phyloP scores from a whole-genome alignment of 768 basidiomycete genomes.

The Amyloporia xantha region DNA sequence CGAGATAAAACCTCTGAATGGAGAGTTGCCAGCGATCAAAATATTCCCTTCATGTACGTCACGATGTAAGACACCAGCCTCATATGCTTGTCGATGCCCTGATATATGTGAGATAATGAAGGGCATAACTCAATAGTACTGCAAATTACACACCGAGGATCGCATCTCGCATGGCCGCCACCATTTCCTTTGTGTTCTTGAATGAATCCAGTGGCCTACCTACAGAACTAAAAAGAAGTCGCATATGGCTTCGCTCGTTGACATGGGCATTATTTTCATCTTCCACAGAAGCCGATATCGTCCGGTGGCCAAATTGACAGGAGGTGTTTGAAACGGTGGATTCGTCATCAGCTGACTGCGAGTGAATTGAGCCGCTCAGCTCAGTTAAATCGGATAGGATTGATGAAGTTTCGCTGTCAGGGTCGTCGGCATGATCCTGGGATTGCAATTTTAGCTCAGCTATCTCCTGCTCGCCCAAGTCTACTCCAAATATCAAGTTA shows the following conservation, averaged over 20 bases:
- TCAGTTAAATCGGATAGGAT: no score
- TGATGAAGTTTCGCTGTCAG: no score
- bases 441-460: no score
- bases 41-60: slow-evolving; percentile 17
- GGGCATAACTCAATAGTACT: neutral
- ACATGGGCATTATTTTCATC: neutral
- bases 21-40: slow-evolving; percentile 6
- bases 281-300: neutral
- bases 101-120: neutral
- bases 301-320: neutral
- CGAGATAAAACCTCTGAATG: neutral
- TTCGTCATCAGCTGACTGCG: no score
- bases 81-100: neutral
- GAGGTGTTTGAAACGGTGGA: no score
- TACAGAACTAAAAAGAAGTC: slow-evolving; percentile 3
- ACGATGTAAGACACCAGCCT: slow-evolving; percentile 11
- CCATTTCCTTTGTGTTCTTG: slow-evolving; percentile 7
- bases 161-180: slow-evolving; percentile 7
- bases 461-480: slow-evolving; percentile 1
- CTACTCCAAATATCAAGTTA: neutral
- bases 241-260: slow-evolving; percentile 10
- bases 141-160: slow-evolving; percentile 3
- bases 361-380: no score
- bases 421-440: no score
- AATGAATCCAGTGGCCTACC: slow-evolving; percentile 7